phyloP scores from a whole-genome alignment of 768 basidiomycete species.

The Russula compacta region DNA sequence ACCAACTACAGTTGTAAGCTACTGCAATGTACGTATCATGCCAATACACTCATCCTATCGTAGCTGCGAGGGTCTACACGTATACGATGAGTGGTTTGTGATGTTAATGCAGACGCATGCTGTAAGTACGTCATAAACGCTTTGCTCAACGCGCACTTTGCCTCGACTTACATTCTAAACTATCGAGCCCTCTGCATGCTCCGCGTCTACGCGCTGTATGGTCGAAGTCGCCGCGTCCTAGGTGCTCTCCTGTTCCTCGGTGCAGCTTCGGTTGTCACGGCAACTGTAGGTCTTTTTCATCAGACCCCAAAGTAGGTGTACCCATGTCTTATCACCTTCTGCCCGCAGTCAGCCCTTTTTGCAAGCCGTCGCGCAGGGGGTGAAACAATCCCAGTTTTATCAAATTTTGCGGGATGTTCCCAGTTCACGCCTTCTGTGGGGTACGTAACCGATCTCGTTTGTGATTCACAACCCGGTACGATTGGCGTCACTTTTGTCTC shows the following conservation, averaged over 20 bases:
- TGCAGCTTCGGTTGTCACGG: not conserved
- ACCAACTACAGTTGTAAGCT: slow-evolving; percentile 1
- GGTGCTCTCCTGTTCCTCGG: not conserved
- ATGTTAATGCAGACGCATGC: not conserved
- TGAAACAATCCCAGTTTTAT: not conserved
- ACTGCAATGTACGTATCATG: not conserved
- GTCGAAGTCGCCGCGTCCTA: not conserved
- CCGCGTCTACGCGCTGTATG: slow-evolving; percentile 9
- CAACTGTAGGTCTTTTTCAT: not conserved
- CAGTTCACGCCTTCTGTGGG: not conserved
- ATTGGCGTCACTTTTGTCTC: not conserved
- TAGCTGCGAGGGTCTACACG: slow-evolving; percentile 4
- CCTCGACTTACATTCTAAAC: not conserved
- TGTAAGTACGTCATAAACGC: not conserved
- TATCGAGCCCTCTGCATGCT: not conserved
- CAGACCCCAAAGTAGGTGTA: not conserved
- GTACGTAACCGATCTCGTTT: not conserved
- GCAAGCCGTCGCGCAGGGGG: not conserved
- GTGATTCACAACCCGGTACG: not conserved
- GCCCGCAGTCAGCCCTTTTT: not conserved
- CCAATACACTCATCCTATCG: not conserved
- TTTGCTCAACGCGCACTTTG: too few species aligned
- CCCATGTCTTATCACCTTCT: not conserved
- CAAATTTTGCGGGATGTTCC: not conserved
- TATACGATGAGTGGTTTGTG: not conserved